Percentiles rank a stretch among this genome's conserved stretches.
These are phyloP conservation scores for Calocybe gangraenosa DNA, from an alignment of 768 basidiomycete species.

Conservation along the genomic window DNA sequence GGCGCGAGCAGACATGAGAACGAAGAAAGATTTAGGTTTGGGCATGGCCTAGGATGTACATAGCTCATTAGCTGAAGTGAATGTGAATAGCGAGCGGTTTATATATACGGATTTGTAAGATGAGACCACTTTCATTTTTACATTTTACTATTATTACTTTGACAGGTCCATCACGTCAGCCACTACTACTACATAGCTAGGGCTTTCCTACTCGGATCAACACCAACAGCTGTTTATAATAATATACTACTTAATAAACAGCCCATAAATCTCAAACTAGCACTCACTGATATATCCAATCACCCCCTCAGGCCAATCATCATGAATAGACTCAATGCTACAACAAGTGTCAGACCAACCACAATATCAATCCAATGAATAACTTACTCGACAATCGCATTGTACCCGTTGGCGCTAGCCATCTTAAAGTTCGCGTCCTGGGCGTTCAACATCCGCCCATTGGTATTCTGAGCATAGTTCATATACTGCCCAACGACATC, in stretches of 20 bases:
- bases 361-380: background rate
- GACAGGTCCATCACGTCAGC: constrained; percentile 1
- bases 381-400: constrained; percentile 25
- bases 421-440: constrained; percentile 19
- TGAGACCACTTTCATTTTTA: constrained; percentile 36
- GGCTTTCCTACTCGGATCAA: constrained; percentile 21
- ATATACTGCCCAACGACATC: constrained; percentile 15
- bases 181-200: background rate
- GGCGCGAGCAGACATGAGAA: constrained; percentile 21
- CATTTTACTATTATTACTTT: constrained; percentile 23
- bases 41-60: background rate
- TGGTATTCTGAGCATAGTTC: constrained; percentile 17
- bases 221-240: constrained; percentile 22
- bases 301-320: constrained; percentile 28
- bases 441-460: constrained; percentile 18
- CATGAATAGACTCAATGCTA: constrained; percentile 22
- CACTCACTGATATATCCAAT: constrained; percentile 27
- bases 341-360: background rate
- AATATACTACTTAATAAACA: background rate
- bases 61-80: no score
- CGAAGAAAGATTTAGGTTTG: constrained; percentile 13
- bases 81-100: constrained; percentile 17
- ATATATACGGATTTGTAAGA: constrained; percentile 16
- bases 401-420: constrained; percentile 23
- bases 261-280: background rate